These are phyloP conservation scores for Yamadazyma epiphylla DNA, from an alignment of 1,139 yeast genomes.

Conservation along the genomic window DNA sequence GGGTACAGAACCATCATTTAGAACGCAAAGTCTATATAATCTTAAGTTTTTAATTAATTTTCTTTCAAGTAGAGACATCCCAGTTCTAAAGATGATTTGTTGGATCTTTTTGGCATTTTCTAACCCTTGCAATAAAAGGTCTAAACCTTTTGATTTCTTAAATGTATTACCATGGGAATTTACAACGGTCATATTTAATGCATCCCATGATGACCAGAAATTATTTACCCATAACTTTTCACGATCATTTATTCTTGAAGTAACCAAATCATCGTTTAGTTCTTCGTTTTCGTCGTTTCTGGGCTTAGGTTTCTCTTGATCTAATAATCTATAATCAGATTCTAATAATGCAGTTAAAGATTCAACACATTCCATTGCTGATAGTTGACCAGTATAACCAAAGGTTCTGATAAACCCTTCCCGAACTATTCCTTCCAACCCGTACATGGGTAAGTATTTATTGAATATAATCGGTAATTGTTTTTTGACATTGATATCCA, in stretches of 20 bases:
- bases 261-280: slow-evolving; percentile 26
- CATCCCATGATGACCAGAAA: slow-evolving; percentile 97
- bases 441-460: slow-evolving; percentile 70
- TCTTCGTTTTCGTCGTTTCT: slow-evolving; percentile 15
- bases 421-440: slow-evolving; percentile 76
- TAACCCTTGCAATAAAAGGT: slow-evolving; percentile 64
- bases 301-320: slow-evolving; percentile 5
- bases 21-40: slow-evolving; percentile 78
- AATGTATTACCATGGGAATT: slow-evolving; percentile 12
- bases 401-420: slow-evolving; percentile 84
- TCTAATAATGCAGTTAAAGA: slow-evolving; percentile 83
- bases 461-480: slow-evolving; percentile 67
- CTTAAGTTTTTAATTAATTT: slow-evolving; percentile 74
- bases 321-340: slow-evolving; percentile 41
- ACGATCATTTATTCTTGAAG: slow-evolving; percentile 43
- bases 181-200: slow-evolving; percentile 49
- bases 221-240: slow-evolving; percentile 80
- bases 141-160: slow-evolving; percentile 46
- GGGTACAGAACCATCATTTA: slow-evolving; percentile 78
- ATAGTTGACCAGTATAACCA: slow-evolving; percentile 82
- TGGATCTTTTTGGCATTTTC: slow-evolving; percentile 80
- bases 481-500: slow-evolving; percentile 77
- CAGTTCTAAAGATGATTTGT: slow-evolving; percentile 81
- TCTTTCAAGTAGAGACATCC: slow-evolving; percentile 83
- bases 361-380: slow-evolving; percentile 94